These are phyloP conservation scores for Heimioporus sp. DNA, from an alignment of 768 basidiomycete species.

Conservation along the genomic window DNA sequence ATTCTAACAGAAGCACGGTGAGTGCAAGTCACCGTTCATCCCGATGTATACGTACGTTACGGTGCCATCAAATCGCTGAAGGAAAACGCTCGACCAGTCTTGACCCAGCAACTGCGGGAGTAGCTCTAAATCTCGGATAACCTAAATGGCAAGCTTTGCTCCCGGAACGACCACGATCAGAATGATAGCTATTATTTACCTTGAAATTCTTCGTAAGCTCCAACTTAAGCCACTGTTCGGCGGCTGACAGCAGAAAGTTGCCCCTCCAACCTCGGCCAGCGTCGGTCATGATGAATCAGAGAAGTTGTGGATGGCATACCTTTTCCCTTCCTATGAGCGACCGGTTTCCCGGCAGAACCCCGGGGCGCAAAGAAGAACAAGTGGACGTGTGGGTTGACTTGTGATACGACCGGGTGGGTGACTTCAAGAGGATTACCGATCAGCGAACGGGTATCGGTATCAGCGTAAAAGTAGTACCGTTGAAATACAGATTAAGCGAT, in stretches of 20 bases:
- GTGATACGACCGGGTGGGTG: conserved; percentile 90
- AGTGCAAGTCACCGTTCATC: conserved; percentile 3
- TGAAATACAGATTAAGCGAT: conserved; percentile 84
- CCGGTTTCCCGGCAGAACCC: conserved; percentile 89
- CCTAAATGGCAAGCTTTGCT: conserved; percentile 31
- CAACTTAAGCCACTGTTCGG: conserved; percentile 93
- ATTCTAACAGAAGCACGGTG: conserved; percentile 48
- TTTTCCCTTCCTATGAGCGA: conserved; percentile 92
- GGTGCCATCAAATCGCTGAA: conserved; percentile 88
- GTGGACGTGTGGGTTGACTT: conserved; percentile 91
- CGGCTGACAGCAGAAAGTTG: conserved; percentile 88
- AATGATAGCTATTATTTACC: conserved; percentile 29
- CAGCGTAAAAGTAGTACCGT: conserved; percentile 44
- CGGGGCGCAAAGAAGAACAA: conserved; percentile 92
- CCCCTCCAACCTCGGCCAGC: conserved; percentile 80
- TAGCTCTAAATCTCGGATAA: conserved; percentile 95
- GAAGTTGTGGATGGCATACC: conserved; percentile 38
- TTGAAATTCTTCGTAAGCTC: conserved; percentile 97
- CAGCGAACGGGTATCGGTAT: background rate
- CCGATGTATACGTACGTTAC: conserved; percentile 65
- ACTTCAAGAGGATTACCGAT: conserved; percentile 42
- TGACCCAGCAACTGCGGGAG: conserved; percentile 90
- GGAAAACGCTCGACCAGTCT: conserved; percentile 96
- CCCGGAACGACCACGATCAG: background rate
- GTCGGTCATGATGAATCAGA: background rate